Conservation (phyloP, 2,329 filamentous ascomycete genomes). For the Apiospora arundinis region DNA sequence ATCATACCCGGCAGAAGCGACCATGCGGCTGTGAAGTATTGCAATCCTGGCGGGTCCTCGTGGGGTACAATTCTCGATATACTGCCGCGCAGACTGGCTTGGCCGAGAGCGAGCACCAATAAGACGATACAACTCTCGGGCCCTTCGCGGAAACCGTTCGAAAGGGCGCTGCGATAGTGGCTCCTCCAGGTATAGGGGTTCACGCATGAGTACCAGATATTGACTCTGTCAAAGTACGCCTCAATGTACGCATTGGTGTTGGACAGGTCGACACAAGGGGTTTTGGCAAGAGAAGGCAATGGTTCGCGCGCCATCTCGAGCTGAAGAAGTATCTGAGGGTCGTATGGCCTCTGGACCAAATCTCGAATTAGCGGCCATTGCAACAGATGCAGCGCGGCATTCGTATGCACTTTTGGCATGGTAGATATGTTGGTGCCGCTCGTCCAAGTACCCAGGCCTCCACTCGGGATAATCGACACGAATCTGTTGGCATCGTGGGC, state of each 20-base stretch:
- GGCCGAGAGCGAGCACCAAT: slow-evolving; percentile 77
- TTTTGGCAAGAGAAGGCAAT: slow-evolving; percentile 70
- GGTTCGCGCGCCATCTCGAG: slow-evolving; percentile 81
- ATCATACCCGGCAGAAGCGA: slow-evolving; percentile 77
- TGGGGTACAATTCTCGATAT: slow-evolving; percentile 74
- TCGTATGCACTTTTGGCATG: slow-evolving; percentile 86
- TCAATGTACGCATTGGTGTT: slow-evolving; percentile 78
- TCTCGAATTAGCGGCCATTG: slow-evolving; percentile 84
- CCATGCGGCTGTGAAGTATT: slow-evolving; percentile 85
- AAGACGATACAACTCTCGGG: slow-evolving; percentile 84
- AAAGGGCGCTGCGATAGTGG: slow-evolving; percentile 77
- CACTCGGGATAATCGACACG: slow-evolving; percentile 63
- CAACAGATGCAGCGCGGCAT: slow-evolving; percentile 77
- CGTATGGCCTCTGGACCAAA: slow-evolving; percentile 77
- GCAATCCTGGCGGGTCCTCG: slow-evolving; percentile 75
- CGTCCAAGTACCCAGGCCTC: slow-evolving; percentile 76
- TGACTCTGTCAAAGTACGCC: slow-evolving; percentile 81
- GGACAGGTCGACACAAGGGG: slow-evolving; percentile 72
- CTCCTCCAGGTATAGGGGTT: slow-evolving; percentile 82
- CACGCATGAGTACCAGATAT: slow-evolving; percentile 85
- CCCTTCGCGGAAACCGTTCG: slow-evolving; percentile 77
- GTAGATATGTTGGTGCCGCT: slow-evolving; percentile 75
- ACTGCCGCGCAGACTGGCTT: slow-evolving; percentile 76
- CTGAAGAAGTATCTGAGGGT: slow-evolving; percentile 81
- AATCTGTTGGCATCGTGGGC: slow-evolving; percentile 53